phyloP scores from a whole-genome alignment of 192 early-diverging fungal species.

The Geosiphon pyriformis region DNA sequence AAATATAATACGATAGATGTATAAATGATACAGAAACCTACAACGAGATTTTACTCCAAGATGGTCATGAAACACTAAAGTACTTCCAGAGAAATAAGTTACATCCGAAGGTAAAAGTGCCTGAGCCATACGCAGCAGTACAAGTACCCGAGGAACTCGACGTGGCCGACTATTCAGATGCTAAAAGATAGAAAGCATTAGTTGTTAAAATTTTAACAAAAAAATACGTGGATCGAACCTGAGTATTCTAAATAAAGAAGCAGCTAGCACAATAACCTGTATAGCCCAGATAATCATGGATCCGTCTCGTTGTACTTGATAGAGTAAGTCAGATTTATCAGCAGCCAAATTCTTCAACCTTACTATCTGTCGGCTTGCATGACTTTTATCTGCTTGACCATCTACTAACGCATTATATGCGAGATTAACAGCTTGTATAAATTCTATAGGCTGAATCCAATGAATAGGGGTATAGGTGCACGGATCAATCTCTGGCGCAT shows the following conservation, averaged over 20 bases:
- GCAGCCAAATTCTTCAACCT: slow-evolving; percentile 54
- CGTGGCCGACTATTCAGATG: slow-evolving; percentile 56
- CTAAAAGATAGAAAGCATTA: slow-evolving; percentile 33
- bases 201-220: not conserved
- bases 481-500: not conserved
- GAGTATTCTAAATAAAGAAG: no score
- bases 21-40: not conserved
- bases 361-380: slow-evolving; percentile 35
- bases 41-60: not conserved
- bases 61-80: slow-evolving; percentile 41
- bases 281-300: slow-evolving; percentile 75
- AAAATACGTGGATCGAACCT: slow-evolving; percentile 10
- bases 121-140: slow-evolving; percentile 56
- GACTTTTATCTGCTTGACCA: slow-evolving; percentile 32
- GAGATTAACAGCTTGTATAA: slow-evolving; percentile 37
- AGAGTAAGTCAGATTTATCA: slow-evolving; percentile 74
- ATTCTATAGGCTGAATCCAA: slow-evolving; percentile 50
- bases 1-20: not conserved
- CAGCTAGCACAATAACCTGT: slow-evolving; percentile 61
- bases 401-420: slow-evolving; percentile 28
- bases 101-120: slow-evolving; percentile 49
- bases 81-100: slow-evolving; percentile 52
- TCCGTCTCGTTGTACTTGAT: slow-evolving; percentile 65
- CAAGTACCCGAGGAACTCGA: slow-evolving; percentile 58
- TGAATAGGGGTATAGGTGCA: slow-evolving; percentile 51